phyloP scores from a whole-genome alignment of 768 basidiomycete species.

The Hypholoma fasciculare region DNA sequence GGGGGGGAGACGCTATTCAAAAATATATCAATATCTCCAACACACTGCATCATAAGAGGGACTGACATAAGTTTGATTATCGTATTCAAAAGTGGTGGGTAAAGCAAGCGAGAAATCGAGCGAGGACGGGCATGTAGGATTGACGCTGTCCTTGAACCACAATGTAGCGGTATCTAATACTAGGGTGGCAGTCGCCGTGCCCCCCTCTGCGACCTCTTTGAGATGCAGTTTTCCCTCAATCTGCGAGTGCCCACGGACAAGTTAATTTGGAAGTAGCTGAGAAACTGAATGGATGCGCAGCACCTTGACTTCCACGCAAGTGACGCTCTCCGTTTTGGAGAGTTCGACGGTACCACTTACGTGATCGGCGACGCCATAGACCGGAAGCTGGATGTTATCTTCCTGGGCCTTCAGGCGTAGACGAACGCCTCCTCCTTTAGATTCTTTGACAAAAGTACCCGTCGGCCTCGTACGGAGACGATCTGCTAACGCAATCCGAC shows the following conservation, averaged over 20 bases:
- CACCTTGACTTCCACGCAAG: slow-evolving; percentile 67
- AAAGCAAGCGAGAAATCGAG: slow-evolving; percentile 57
- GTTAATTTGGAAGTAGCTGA: slow-evolving; percentile 5
- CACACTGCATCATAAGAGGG: slow-evolving; percentile 7
- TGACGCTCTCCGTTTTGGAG: slow-evolving; percentile 52
- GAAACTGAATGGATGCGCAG: slow-evolving; percentile 6
- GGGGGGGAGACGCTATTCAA: slow-evolving; percentile 62
- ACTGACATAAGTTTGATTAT: slow-evolving; percentile 61
- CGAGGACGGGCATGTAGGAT: slow-evolving; percentile 48
- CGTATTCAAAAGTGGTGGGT: slow-evolving; percentile 57
- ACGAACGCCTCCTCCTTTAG: slow-evolving; percentile 50
- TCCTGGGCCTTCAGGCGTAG: slow-evolving; percentile 57
- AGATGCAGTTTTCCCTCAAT: slow-evolving; percentile 60
- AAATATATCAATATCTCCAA: not conserved
- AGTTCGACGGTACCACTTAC: slow-evolving; percentile 61
- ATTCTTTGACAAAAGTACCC: slow-evolving; percentile 58
- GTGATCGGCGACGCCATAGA: slow-evolving; percentile 50
- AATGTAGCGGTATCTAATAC: slow-evolving; percentile 53
- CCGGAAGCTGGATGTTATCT: slow-evolving; percentile 48
- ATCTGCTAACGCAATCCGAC: slow-evolving; percentile 47
- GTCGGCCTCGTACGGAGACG: slow-evolving; percentile 38
- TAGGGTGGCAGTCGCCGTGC: slow-evolving; percentile 49
- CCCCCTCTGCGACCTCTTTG: slow-evolving; percentile 69
- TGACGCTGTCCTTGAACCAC: slow-evolving; percentile 53
- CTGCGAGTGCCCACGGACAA: slow-evolving; percentile 29